Evolutionary conservation across 805 yeast species (phyloP).

Genomic region (Jamesozyma lodderae): DNA sequence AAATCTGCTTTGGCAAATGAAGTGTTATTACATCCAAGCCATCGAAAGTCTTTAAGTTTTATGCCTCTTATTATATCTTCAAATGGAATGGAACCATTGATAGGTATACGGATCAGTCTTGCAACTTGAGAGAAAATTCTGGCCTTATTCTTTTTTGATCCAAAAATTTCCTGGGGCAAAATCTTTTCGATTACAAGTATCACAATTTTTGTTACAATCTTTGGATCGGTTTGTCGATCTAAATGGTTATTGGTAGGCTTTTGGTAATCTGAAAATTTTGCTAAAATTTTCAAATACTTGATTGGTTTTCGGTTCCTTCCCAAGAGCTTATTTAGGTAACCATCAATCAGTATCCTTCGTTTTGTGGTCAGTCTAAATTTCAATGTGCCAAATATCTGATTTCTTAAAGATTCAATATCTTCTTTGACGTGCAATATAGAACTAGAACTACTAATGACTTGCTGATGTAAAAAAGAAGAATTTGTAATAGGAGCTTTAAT

Average conservation of each 20-base stretch:
- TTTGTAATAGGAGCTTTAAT: not conserved
- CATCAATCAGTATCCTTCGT: not conserved
- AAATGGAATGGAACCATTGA: conserved; percentile 31
- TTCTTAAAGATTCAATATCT: too few species aligned
- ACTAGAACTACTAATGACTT: too few species aligned
- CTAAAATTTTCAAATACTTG: conserved; percentile 33
- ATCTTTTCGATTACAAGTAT: conserved; percentile 37
- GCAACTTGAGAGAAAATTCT: conserved; percentile 33
- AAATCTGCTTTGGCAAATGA: conserved; percentile 37
- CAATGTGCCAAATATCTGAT: not conserved
- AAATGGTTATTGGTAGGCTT: conserved; percentile 26
- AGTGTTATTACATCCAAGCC: conserved; percentile 39
- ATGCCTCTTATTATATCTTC: conserved; percentile 27
- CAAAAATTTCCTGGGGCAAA: conserved; percentile 46
- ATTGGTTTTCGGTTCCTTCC: conserved; percentile 28
- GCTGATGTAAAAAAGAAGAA: not conserved
- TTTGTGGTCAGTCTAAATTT: not conserved
- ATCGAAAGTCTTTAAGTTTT: conserved; percentile 36
- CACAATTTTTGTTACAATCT: conserved; percentile 36
- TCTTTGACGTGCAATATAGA: too few species aligned
- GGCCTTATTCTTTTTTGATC: conserved; percentile 41
- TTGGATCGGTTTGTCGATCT: conserved; percentile 27
- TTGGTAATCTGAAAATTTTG: too few species aligned
- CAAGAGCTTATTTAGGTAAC: conserved; percentile 14
- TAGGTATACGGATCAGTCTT: conserved; percentile 31